Base-by-base conservation (phyloP, 2,329 filamentous ascomycete species). In the Trichophyton verrucosum region DNA sequence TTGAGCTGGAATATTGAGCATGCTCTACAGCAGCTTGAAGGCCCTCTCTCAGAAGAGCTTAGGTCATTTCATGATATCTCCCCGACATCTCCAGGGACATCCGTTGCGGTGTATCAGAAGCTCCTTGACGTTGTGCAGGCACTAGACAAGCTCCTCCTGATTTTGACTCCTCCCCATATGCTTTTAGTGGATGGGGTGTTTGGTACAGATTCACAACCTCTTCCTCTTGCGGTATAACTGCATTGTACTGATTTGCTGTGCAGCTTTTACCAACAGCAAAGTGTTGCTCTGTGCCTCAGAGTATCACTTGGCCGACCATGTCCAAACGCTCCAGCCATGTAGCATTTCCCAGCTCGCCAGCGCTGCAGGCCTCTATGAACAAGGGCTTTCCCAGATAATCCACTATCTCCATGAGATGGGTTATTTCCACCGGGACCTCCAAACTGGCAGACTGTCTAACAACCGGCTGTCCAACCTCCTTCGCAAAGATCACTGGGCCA, bases 311-410 rank as follows among this genome's bases (percentile, higher is more conserved):
- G 24, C 53, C 11, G 53, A 56, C 13, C 53, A 56, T 38, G 53
- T 56, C 53, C 27, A 56, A 36, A 56, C 11, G 2, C 53, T 56
- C n/a, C 53, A 56, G 53, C 53, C 53, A 30, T 56, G 53, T n/a
- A 42, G 30, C 30, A 38, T 57, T 17, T 38, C 17, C 11, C 33
- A 57, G 24, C 55, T 57, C 1, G 55, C 55, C n/a, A 33, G 22
- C 13, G 27, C 55, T 13, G 27, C 24, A 3, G 55, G 55, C 8
- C 11, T 38, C n/a, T 30, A 38, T 24, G 55, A 57, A n/a, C 24
- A 38, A 13, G 27, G 40, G 7, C 27, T 57, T n/a, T 36, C 24
- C 4, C 55, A 57, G 33, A 42, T 57, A 15, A 57, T 57, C 4
- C 55, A 33, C 27, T 33, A 36, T 38, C 55, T 57, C 17, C 27